Evolutionary conservation across 495 filamentous ascomycete genomes (phyloP).

Genomic region (Pyrenula aspistea): DNA sequence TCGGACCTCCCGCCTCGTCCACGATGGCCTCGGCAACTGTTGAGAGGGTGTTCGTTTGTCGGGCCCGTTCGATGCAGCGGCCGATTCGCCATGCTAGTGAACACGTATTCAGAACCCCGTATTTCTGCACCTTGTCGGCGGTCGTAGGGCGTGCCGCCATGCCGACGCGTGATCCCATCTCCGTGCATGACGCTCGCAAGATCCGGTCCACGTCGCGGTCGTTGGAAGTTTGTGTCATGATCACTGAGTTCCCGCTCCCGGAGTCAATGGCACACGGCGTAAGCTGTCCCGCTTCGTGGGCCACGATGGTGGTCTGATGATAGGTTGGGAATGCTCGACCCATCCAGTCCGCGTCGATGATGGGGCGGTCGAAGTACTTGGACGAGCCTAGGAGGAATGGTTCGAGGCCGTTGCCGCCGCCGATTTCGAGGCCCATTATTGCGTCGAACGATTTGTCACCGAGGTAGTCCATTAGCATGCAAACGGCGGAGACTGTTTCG

Average conservation of each 20-base stretch:
- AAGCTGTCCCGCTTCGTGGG: conserved; percentile 16
- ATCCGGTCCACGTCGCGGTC: conserved; percentile 20
- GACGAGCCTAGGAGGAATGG: conserved; percentile 16
- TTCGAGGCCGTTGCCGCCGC: conserved; percentile 25
- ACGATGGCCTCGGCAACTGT: conserved; percentile 43
- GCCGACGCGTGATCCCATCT: conserved; percentile 21
- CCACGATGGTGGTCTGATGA: conserved; percentile 21
- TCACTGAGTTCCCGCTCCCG: conserved; percentile 21
- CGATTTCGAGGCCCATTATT: conserved; percentile 22
- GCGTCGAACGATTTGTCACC: conserved; percentile 14
- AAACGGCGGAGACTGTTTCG: conserved; percentile 18
- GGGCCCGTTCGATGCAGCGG: conserved; percentile 31
- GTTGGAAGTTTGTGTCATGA: conserved; percentile 23
- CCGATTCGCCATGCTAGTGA: conserved; percentile 34
- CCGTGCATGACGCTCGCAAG: conserved; percentile 19
- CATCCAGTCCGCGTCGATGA: conserved; percentile 27
- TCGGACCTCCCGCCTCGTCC: conserved; percentile 38
- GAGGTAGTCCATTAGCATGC: conserved; percentile 18
- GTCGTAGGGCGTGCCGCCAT: conserved; percentile 18
- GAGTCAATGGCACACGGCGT: conserved; percentile 23
- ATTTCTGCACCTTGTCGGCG: conserved; percentile 13
- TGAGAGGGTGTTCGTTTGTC: conserved; percentile 30
- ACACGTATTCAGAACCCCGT: conserved; percentile 23
- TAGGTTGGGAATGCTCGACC: conserved; percentile 22
- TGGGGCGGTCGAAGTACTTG: conserved; percentile 15